phyloP scores from a whole-genome alignment of 352 stramenopile species.

The Pythium angustatum region DNA sequence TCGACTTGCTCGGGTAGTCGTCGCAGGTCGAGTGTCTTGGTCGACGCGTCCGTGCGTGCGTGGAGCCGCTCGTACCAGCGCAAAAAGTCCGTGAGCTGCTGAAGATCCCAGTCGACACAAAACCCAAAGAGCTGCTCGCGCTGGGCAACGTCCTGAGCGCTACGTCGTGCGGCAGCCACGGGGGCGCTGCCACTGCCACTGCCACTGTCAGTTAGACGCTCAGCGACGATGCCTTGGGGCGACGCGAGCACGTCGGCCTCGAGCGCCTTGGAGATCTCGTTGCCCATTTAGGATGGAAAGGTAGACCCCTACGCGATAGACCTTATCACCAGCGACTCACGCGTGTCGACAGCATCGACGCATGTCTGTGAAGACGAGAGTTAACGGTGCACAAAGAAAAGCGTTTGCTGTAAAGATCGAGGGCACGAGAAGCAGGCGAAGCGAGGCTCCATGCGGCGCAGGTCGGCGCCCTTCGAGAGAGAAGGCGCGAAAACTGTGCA shows the following conservation, averaged over 20 bases:
- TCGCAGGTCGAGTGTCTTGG: slow-evolving; percentile 25
- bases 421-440: too few relatives aligned
- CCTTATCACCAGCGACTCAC: too few relatives aligned
- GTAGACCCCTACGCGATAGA: too few relatives aligned
- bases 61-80: slow-evolving; percentile 58
- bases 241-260: slow-evolving; percentile 20
- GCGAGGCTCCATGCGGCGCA: too few relatives aligned
- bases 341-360: too few relatives aligned
- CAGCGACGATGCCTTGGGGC: slow-evolving; percentile 24
- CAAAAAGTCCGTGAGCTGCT: slow-evolving; percentile 50
- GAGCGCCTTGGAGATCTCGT: slow-evolving; percentile 32
- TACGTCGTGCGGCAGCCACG: slow-evolving; percentile 34
- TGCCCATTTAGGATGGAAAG: too few relatives aligned
- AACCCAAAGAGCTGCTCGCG: slow-evolving; percentile 57
- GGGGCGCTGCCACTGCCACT: neutral
- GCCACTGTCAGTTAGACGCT: slow-evolving; percentile 12
- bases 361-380: too few relatives aligned
- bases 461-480: too few relatives aligned
- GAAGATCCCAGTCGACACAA: slow-evolving; percentile 61
- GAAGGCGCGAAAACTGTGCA: too few relatives aligned
- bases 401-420: too few relatives aligned
- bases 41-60: neutral
- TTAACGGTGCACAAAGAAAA: too few relatives aligned
- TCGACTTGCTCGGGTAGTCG: slow-evolving; percentile 38
- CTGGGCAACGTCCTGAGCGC: slow-evolving; percentile 40